These are phyloP conservation scores for Aspergillus hortae DNA, from an alignment of 2,329 filamentous ascomycete species.

Conservation along the genomic window DNA sequence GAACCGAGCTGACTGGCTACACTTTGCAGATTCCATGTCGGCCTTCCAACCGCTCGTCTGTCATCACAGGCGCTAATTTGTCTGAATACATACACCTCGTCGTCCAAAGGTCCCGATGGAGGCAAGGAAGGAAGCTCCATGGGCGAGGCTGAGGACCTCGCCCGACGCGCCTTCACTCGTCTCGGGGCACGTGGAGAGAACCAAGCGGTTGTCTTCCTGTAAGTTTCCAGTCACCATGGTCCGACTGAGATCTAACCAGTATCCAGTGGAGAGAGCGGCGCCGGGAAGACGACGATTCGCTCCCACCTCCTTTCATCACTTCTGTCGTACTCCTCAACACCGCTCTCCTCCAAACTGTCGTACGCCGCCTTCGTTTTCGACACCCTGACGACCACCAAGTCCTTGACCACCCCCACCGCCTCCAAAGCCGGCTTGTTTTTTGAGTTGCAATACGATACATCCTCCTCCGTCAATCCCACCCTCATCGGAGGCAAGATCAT, in stretches of 20 bases:
- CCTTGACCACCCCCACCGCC: conserved; percentile 87
- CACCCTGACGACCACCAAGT: conserved; percentile 93
- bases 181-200: conserved; percentile 87
- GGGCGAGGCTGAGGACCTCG: conserved; percentile 88
- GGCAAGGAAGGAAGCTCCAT: conserved; percentile 87
- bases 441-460: conserved; percentile 93
- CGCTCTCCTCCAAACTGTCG: conserved; percentile 87
- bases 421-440: conserved; percentile 95
- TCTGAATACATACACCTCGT: conserved; percentile 91
- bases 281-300: conserved; percentile 92
- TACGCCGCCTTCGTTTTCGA: conserved; percentile 95
- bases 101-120: conserved; percentile 83
- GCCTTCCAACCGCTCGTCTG: conserved; percentile 78
- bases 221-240: conserved; percentile 42
- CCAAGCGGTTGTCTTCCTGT: conserved; percentile 91
- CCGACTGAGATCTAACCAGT: conserved; percentile 14
- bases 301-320: conserved; percentile 83
- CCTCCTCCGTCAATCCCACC: conserved; percentile 76
- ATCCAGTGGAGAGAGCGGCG: conserved; percentile 83
- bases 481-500: conserved; percentile 92
- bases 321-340: conserved; percentile 85
- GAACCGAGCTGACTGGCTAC: neutral
- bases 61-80: conserved; percentile 90
- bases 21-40: conserved; percentile 81
- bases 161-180: conserved; percentile 77